Base-by-base conservation (phyloP, 352 stramenopile species). In the Phytopythium delawarense region DNA sequence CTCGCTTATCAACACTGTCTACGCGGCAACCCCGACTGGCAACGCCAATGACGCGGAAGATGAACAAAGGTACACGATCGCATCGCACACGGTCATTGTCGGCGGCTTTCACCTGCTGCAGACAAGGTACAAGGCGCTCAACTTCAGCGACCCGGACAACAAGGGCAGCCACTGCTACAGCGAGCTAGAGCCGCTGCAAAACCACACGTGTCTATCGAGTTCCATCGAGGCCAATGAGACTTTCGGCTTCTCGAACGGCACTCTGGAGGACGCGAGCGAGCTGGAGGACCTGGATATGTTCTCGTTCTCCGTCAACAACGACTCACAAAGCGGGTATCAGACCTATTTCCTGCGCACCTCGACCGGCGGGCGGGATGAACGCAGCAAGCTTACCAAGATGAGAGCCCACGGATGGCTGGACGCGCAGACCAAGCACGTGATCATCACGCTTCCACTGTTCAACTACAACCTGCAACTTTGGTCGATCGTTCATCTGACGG, bases 31-130 rank as follows among this genome's bases (percentile, higher is more conserved):
- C 3, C 0, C 23, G 11, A 76, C 56, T 1, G 74, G 74, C 34
- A 78, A 59, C 13, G 62, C 70, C 1, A 35, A 66, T 3, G 15
- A 34, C 12, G 50, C 61, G 1, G 57, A 21, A 20, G 21, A 37
- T 0, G 62, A 79, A 3, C 69, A 84, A 49, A 34, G 69, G 20
- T 91, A 88, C 63, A 91, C 78, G 4, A 63, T 91, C 25, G 81
- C 81, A 13, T 79, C 79, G 3, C 79, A 88, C 49, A 91, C 75
- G 0, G 59, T 79, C 11, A 88, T 91, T 37, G 69, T 91, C 13
- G 77, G 79, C 9, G 79, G 81, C 25, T 91, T 91, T 65, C 73
- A 89, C 46, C n/a, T 91, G 34, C 60, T 81, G 42, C 81, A 91
- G 59, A 79, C 62, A 30, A 62, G 79, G 4, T 88, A 83, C 51